Percentiles rank a stretch among this genome's conserved stretches.
phyloP scores from a whole-genome alignment of 2,329 filamentous ascomycete species.

The Ophiostoma perfectum region DNA sequence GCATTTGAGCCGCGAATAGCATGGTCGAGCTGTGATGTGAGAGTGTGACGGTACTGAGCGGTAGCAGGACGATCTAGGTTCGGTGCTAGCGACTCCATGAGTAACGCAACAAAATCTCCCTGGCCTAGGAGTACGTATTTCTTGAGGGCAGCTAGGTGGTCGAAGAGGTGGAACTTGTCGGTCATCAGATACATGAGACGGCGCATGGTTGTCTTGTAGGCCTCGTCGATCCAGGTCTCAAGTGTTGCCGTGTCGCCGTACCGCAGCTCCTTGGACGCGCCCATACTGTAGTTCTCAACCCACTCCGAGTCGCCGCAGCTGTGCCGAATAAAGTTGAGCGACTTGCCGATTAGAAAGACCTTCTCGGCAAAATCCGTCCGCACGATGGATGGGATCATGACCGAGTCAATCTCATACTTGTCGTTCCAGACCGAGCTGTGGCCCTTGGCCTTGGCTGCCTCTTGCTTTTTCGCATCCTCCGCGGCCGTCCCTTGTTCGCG shows the following conservation, averaged over 20 bases:
- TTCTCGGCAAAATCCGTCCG: constrained; percentile 91
- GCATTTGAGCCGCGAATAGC: constrained; percentile 96
- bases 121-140: constrained; percentile 92
- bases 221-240: constrained; percentile 90
- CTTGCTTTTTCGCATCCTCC: constrained; percentile 35
- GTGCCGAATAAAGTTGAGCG: constrained; percentile 94
- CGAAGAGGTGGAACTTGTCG: constrained; percentile 88
- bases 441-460: constrained; percentile 48
- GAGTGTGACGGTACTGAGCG: constrained; percentile 89
- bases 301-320: constrained; percentile 89
- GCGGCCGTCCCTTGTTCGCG: constrained; percentile 64
- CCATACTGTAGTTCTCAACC: constrained; percentile 94
- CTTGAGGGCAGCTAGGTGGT: constrained; percentile 86
- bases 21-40: constrained; percentile 96
- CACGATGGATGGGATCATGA: constrained; percentile 90
- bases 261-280: constrained; percentile 80
- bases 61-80: constrained; percentile 95
- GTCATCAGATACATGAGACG: constrained; percentile 90
- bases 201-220: constrained; percentile 97
- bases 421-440: constrained; percentile 96
- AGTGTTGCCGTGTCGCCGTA: constrained; percentile 92
- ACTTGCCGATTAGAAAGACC: constrained; percentile 95
- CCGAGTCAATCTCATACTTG: constrained; percentile 80
- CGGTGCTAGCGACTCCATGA: constrained; percentile 92
- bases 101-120: constrained; percentile 90